Evolutionary conservation across 768 basidiomycete species (phyloP), one percentile per base, ranked within the genome.

Genomic region (Strobilomyces confusus): DNA sequence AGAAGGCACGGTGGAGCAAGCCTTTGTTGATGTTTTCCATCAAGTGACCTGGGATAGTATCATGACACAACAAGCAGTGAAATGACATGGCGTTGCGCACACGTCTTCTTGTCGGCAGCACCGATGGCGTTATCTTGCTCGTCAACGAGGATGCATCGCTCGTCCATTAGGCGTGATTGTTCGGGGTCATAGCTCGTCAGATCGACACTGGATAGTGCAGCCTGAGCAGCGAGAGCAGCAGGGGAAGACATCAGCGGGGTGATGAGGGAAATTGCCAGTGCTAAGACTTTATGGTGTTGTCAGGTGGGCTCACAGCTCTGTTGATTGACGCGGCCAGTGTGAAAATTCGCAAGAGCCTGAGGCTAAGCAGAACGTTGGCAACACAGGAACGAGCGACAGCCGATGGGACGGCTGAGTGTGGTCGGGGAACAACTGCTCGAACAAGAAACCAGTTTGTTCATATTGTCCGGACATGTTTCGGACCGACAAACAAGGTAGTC

Each of bases 11-110:
- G 70, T 99, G 97, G 23, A 99, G 84, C 38, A 98, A 80, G 14
- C 95, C 95, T 64, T 87, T 86, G 68, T 85, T 83, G 65, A 98
- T 95, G 69, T 97, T 97, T 68, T 89, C 87, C 94, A 99, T 98
- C 51, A 99, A 75, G 73, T 98, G 97, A 69, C 95, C 95, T 68
- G 23, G 50, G 11, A 43, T 43, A 55, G 26, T 22, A 49, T 54
- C 48, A 47, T 36, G 22, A 41, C 20, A 34, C 29, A 22, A 33
- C 41, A 30, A 33, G 43, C 17, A 52, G n/a, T 26, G 33, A 47
- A 22, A 54, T 33, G 9, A 25, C 11, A 60, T 46, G 43, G 7
- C 75, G 11, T 38, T 23, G 49, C 87, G 60, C 63, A 94, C 95
- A 98, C 20, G 91, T 94, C 75, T 98, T 99, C 78, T 99, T 99